Percentiles rank a stretch among this genome's conserved stretches.
Evolutionary conservation across 106 monocot species (phyloP).

Genomic region (Apostasia shenzhenica): DNA sequence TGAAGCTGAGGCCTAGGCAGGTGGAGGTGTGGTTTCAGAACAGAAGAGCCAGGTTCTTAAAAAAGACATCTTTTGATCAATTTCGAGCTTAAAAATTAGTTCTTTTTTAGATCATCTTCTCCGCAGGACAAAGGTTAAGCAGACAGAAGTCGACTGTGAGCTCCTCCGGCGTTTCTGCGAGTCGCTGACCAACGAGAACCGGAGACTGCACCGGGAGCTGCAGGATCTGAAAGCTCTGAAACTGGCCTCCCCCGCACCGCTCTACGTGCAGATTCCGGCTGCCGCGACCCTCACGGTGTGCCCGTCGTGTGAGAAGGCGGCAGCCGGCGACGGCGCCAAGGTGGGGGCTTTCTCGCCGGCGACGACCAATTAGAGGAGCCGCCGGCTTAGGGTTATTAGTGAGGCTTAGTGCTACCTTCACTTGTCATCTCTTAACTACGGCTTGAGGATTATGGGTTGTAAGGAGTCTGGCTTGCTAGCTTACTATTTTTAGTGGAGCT

Average conservation of each 20-base stretch:
- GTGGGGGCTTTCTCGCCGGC: conserved; percentile 5
- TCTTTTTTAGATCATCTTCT: too few relatives aligned
- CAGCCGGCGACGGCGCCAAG: not conserved
- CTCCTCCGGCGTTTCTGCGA: conserved; percentile 27
- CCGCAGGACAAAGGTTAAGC: conserved; percentile 23
- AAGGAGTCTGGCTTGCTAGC: too few relatives aligned
- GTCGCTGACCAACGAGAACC: conserved; percentile 31
- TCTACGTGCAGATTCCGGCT: conserved; percentile 46
- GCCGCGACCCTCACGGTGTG: conserved; percentile 40
- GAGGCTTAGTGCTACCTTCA: too few relatives aligned
- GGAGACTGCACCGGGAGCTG: conserved; percentile 31
- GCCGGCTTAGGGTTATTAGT: too few relatives aligned
- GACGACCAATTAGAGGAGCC: too few relatives aligned
- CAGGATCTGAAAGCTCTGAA: conserved; percentile 45
- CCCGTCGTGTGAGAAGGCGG: conserved; percentile 45
- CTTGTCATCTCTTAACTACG: too few relatives aligned
- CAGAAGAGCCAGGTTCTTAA: conserved; percentile 8
- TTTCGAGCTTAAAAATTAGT: not conserved
- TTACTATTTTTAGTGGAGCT: too few relatives aligned
- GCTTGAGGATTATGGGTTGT: too few relatives aligned
- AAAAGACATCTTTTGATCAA: not conserved
- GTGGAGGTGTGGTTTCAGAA: conserved; percentile 33
- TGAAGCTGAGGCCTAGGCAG: conserved; percentile 12
- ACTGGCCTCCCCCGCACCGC: conserved; percentile 17
- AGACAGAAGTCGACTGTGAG: conserved; percentile 29